Base-by-base conservation (phyloP, 768 basidiomycete species). In the Rhodotorula kratochvilovae region DNA sequence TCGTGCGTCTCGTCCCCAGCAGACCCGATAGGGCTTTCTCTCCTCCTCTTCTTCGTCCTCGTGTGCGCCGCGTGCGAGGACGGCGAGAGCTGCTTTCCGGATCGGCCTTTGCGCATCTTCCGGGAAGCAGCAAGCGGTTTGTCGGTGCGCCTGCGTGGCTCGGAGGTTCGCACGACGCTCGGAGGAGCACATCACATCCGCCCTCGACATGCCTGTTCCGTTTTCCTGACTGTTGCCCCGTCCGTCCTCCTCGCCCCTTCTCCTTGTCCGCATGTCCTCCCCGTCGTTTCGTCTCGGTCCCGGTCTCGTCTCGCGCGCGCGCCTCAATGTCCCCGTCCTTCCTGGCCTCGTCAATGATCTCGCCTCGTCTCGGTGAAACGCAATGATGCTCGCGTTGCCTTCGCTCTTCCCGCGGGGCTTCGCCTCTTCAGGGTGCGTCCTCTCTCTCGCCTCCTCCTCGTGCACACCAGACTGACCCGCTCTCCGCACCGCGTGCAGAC, bases 401-500 rank as follows among this genome's bases (percentile, higher is more conserved):
- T n/a, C n/a, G n/a, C 57, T 56, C 42, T 15, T 25, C 7, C n/a
- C 29, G 31, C 29, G 6, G 29, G 13, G n/a, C 4, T 33, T 29
- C 11, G 53, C 15, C 12, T 29, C n/a, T 31, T 25, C 61, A 59
- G 60, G 61, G 61, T 67, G 25, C 39, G 67, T 66, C 55, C 12
- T 17, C 13, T 15, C 21, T 36, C 43, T 29, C 29, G 16, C 25
- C 13, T 27, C 27, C 29, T 29, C 45, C 15, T 19, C 17, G 8
- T 6, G 2, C 27, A 1, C 31, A 29, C 27, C 31, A 16, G 23
- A 62, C 67, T 67, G 54, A 68, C 56, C 12, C 25, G 17, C 23
- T 27, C 33, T 25, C 12, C 2, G 73, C 25, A 15, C 23, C 33
- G 25, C 25, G 25, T 12, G 21, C 29, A 75, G 95, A 97, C 82